These are phyloP conservation scores for Eucalyptus curtisii DNA, from an alignment of 345 rosid species.

Conservation along the genomic window DNA sequence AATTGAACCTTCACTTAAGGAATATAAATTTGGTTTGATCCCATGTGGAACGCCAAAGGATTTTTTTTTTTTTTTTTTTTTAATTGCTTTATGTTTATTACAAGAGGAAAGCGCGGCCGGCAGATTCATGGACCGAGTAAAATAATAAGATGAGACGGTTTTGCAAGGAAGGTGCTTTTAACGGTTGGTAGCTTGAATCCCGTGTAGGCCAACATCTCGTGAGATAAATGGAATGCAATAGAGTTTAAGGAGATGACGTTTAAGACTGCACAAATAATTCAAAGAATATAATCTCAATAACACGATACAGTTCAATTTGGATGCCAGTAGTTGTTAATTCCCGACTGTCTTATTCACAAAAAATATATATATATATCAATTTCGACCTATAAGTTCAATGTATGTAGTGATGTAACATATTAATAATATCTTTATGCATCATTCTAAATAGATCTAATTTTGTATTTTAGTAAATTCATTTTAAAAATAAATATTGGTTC, in stretches of 20 bases:
- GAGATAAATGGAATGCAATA: not conserved
- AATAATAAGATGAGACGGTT: not conserved
- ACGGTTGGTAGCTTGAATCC: not conserved
- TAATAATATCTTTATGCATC: not conserved
- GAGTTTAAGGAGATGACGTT: not conserved
- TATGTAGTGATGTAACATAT: not conserved
- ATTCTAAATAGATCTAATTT: not conserved
- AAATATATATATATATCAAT: not conserved
- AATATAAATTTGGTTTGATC: not conserved
- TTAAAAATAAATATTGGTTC: not conserved
- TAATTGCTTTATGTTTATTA: too few species aligned
- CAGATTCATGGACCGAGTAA: not conserved
- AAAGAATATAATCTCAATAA: not conserved
- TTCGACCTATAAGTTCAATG: not conserved
- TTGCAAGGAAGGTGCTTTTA: not conserved
- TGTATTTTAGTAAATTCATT: too few species aligned
- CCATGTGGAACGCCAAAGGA: not conserved
- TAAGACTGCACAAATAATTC: not conserved
- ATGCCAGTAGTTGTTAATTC: not conserved
- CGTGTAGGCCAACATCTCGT: not conserved
- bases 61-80: not conserved
- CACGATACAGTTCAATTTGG: not conserved
- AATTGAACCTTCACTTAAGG: not conserved
- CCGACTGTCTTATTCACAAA: not conserved
- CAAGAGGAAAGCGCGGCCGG: not conserved